Evolutionary conservation across 306 rosid species (phyloP).

Genomic region (Acacia melanoxylon): DNA sequence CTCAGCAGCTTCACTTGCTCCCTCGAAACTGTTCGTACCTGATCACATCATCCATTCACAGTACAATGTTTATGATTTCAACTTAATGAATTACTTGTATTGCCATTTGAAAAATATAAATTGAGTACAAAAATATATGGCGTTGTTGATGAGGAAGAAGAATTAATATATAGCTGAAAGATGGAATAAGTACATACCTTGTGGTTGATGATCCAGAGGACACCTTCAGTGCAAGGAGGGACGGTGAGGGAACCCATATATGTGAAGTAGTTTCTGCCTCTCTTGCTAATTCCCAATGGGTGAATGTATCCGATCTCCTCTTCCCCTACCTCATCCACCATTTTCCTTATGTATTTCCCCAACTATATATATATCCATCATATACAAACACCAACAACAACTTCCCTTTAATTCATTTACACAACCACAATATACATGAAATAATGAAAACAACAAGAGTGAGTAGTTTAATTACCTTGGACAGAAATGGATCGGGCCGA

Average conservation of each 20-base stretch:
- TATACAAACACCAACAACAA: background rate
- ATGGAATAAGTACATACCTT: slow-evolving; percentile 37
- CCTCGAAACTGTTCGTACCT: slow-evolving; percentile 49
- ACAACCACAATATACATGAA: too few species aligned
- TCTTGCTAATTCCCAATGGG: slow-evolving; percentile 44
- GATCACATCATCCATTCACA: background rate
- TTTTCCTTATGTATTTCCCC: slow-evolving; percentile 25
- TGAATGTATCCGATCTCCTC: slow-evolving; percentile 46
- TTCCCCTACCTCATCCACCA: slow-evolving; percentile 36
- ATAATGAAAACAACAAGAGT: background rate
- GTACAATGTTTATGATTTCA: background rate
- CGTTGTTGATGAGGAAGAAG: background rate
- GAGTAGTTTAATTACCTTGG: slow-evolving; percentile 41
- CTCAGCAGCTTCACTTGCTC: slow-evolving; percentile 48
- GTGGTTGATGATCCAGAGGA: slow-evolving; percentile 65
- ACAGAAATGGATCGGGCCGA: slow-evolving; percentile 45
- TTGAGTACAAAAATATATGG: too few species aligned
- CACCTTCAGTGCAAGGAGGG: slow-evolving; percentile 82
- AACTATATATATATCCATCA: slow-evolving; percentile 40
- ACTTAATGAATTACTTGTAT: background rate
- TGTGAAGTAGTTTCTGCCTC: slow-evolving; percentile 56
- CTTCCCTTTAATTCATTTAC: background rate
- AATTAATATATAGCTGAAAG: background rate
- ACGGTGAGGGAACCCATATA: slow-evolving; percentile 74
- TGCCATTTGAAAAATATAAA: background rate